Conservation (phyloP, 768 basidiomycete species). For the Xerocomellus amylosporus region DNA sequence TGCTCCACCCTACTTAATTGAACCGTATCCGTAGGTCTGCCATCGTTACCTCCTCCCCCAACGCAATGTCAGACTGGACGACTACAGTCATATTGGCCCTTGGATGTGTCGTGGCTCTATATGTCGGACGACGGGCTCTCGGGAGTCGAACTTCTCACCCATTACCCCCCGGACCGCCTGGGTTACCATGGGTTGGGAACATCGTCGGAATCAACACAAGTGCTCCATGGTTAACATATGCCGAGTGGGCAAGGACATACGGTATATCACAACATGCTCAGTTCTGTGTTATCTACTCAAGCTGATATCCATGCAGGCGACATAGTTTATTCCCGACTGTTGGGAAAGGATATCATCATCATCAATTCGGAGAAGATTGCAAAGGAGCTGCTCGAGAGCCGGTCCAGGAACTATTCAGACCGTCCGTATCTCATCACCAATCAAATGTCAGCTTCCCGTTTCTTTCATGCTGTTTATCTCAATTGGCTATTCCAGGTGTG, state of each 20-base stretch:
- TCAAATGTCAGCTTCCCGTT: not conserved
- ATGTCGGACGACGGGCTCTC: not conserved
- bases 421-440: not conserved
- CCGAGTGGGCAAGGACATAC: conserved; percentile 2
- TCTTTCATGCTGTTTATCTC: not conserved
- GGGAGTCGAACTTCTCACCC: not conserved
- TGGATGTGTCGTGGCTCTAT: not conserved
- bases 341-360: conserved; percentile 8
- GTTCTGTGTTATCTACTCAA: not conserved
- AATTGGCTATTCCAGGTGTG: too few species aligned
- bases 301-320: conserved; percentile 1
- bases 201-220: not conserved
- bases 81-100: not conserved
- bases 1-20: too few species aligned
- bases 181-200: conserved; percentile 1
- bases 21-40: too few species aligned
- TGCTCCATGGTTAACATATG: not conserved
- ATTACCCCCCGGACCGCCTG: not conserved
- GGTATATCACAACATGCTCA: not conserved
- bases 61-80: not conserved
- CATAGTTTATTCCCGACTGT: not conserved
- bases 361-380: conserved; percentile 2
- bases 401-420: not conserved
- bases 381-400: not conserved
- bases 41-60: too few species aligned